Percentiles rank a stretch among this genome's conserved stretches.
These are phyloP conservation scores for Malassezia psittaci DNA, from an alignment of 1,284 basidiomycete species.

Conservation along the genomic window DNA sequence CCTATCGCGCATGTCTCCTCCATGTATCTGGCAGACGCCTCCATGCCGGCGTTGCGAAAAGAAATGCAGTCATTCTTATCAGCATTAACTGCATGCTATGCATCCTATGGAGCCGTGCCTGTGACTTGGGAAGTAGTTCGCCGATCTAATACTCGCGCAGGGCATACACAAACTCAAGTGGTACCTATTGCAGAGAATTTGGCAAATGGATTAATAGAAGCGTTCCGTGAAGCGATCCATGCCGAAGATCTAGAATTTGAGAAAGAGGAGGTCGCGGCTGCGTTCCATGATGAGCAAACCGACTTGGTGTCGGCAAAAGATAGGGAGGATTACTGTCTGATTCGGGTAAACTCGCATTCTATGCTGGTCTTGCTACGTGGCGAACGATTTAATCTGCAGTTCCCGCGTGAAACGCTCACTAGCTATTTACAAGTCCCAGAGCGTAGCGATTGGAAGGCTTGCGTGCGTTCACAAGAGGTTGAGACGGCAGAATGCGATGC, in stretches of 20 bases:
- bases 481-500: conserved; percentile 21
- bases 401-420: conserved; percentile 23
- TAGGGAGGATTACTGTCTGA: conserved; percentile 17
- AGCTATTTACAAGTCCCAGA: conserved; percentile 22
- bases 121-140: conserved; percentile 27
- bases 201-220: not conserved
- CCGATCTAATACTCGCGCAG: conserved; percentile 22
- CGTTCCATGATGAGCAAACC: not conserved
- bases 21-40: conserved; percentile 5
- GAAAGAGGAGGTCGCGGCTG: conserved; percentile 6
- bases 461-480: conserved; percentile 12
- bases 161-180: conserved; percentile 36
- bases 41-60: not conserved
- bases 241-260: conserved; percentile 17
- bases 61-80: conserved; percentile 23
- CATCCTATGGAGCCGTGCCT: conserved; percentile 9
- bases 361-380: conserved; percentile 17
- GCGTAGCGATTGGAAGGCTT: conserved; percentile 35
- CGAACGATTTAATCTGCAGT: conserved; percentile 20
- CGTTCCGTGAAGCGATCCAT: conserved; percentile 14
- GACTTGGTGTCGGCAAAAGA: not conserved
- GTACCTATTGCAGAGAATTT: conserved; percentile 20
- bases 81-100: conserved; percentile 19
- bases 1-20: conserved; percentile 28
- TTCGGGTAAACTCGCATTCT: conserved; percentile 1